Conservation (phyloP, 352 stramenopile species). For the Phytopythium vexans region DNA sequence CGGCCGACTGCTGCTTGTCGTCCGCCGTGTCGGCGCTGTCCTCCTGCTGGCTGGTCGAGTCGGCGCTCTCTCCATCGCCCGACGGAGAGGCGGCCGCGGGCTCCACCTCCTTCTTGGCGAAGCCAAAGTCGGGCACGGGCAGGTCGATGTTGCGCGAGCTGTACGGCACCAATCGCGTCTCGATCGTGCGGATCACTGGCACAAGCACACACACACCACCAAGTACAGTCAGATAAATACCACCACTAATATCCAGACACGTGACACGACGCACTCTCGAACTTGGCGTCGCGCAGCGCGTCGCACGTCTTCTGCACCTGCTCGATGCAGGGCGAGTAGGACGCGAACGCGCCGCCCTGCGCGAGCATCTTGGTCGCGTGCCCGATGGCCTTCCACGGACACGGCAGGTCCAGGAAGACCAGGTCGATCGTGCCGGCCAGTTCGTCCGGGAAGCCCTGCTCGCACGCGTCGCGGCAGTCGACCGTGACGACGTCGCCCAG, state of each 20-base stretch:
- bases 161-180: constrained; percentile 91
- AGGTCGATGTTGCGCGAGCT: constrained; percentile 63
- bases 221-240: constrained; percentile 1
- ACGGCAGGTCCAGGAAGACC: constrained; percentile 97
- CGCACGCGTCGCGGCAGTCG: constrained; percentile 95
- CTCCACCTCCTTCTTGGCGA: constrained; percentile 24
- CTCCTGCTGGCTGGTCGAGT: constrained; percentile 11
- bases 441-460: constrained; percentile 74
- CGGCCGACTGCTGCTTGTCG: constrained; percentile 23
- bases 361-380: constrained; percentile 93
- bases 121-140: constrained; percentile 71
- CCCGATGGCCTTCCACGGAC: constrained; percentile 94
- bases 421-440: constrained; percentile 86
- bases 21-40: constrained; percentile 14
- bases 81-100: constrained; percentile 7
- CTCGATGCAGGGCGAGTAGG: constrained; percentile 99
- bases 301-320: constrained; percentile 94
- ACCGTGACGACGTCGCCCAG: constrained; percentile 91
- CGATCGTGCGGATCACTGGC: constrained; percentile 86
- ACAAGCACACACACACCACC: constrained; percentile 4
- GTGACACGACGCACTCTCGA: constrained; percentile 58
- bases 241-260: neutral
- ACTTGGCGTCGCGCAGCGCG: constrained; percentile 67
- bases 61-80: neutral
- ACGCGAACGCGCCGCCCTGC: constrained; percentile 90